A percentile compares a stretch with the other conserved stretches of the same genome.
Conservation (phyloP, 2,329 filamentous ascomycete genomes). For the Botrytis pseudocinerea region DNA sequence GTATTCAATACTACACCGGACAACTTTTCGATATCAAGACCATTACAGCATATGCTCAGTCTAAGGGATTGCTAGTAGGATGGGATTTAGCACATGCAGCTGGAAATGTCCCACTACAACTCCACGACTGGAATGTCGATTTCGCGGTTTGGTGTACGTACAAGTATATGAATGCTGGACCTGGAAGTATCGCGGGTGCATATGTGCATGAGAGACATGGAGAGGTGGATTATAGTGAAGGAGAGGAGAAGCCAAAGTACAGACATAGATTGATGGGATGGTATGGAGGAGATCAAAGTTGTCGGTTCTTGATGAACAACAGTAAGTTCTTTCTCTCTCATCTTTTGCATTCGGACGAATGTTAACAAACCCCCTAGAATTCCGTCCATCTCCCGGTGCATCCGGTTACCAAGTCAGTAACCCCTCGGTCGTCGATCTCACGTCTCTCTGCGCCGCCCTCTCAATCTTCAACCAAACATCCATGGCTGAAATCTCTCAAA, state of each 20-base stretch:
- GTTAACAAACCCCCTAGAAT: conserved; percentile 47
- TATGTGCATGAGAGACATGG: conserved; percentile 80
- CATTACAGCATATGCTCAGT: conserved; percentile 77
- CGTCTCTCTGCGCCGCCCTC: conserved; percentile 70
- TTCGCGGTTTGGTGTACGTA: conserved; percentile 94
- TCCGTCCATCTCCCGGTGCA: conserved; percentile 75
- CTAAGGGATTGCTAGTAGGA: conserved; percentile 69
- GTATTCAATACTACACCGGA: conserved; percentile 89
- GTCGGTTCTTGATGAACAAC: conserved; percentile 82
- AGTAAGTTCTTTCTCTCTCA: conserved; percentile 35
- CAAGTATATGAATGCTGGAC: conserved; percentile 89
- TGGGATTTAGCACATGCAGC: conserved; percentile 89
- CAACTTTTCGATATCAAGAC: conserved; percentile 80
- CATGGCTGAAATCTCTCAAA: conserved; percentile 68
- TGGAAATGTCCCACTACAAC: conserved; percentile 74
- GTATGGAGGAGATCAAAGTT: conserved; percentile 80
- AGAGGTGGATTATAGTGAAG: conserved; percentile 49
- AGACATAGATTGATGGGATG: conserved; percentile 73
- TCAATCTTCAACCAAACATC: conserved; percentile 71
- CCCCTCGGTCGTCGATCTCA: conserved; percentile 75
- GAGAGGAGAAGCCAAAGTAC: conserved; percentile 51
- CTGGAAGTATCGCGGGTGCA: conserved; percentile 75
- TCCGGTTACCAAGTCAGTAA: conserved; percentile 85
- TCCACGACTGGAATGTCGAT: conserved; percentile 90
- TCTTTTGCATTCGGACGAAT: neutral